A percentile compares a stretch with the other conserved stretches of the same genome.
Evolutionary conservation across 306 rosid species (phyloP).

Genomic region (Prunus davidiana): DNA sequence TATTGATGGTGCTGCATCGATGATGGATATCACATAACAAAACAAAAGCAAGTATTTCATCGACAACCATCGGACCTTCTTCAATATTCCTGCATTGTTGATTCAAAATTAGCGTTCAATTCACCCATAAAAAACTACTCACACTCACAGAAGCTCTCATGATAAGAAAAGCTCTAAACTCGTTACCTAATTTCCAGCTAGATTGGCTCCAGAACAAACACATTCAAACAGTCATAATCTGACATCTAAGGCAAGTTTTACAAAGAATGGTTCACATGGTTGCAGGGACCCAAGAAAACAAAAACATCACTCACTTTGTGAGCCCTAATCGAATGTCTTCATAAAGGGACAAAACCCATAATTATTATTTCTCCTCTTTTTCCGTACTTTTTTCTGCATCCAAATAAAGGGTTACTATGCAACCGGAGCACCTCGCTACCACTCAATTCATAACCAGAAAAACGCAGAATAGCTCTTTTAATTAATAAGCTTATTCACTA

Average conservation of each 20-base stretch:
- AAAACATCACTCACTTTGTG: not conserved
- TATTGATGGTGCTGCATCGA: conserved; percentile 32
- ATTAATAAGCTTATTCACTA: not conserved
- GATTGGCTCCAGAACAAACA: not conserved
- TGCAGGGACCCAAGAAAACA: not conserved
- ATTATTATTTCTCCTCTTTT: not conserved
- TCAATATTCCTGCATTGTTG: conserved; percentile 49
- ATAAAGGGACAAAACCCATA: not conserved
- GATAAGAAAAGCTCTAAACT: not conserved
- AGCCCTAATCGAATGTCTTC: not conserved
- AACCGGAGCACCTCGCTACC: not conserved
- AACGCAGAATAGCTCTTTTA: too few relatives aligned
- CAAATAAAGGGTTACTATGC: not conserved
- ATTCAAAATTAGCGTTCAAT: conserved; percentile 17
- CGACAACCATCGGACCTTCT: conserved; percentile 32
- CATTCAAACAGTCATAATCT: not conserved
- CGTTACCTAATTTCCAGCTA: not conserved
- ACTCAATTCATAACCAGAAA: not conserved
- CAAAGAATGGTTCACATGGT: not conserved
- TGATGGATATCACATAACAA: conserved; percentile 40
- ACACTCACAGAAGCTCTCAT: not conserved
- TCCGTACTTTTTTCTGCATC: not conserved
- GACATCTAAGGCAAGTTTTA: not conserved
- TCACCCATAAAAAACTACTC: not conserved
- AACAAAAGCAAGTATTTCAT: conserved; percentile 44